Evolutionary conservation across 1,284 basidiomycete species (phyloP).

Genomic region (Tilletia indica): DNA sequence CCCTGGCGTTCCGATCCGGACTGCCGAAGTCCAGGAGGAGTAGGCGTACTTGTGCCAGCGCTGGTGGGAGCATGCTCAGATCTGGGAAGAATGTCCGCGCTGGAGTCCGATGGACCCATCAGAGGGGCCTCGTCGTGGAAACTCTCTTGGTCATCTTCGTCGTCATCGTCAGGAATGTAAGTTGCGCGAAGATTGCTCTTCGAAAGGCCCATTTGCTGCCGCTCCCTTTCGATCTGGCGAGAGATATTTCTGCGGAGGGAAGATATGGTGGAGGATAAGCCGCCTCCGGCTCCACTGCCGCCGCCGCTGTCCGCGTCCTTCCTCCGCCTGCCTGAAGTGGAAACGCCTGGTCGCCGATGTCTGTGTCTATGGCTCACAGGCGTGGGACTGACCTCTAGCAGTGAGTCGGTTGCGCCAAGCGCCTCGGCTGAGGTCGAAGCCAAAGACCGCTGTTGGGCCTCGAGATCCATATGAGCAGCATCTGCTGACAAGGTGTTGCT

Average conservation of each 20-base stretch:
- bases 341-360: background rate
- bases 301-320: background rate
- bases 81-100: slow-evolving; percentile 20
- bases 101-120: slow-evolving; percentile 32
- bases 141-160: slow-evolving; percentile 26
- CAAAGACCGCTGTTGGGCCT: background rate
- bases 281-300: background rate
- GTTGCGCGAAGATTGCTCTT: slow-evolving; percentile 3
- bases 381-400: too few species aligned
- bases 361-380: slow-evolving; percentile 6
- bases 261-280: background rate
- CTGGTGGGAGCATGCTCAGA: background rate
- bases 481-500: background rate
- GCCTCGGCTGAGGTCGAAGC: background rate
- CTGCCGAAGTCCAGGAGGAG: background rate
- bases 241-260: slow-evolving; percentile 10
- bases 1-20: background rate
- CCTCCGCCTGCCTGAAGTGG: background rate
- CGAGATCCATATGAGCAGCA: background rate
- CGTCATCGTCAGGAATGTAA: slow-evolving; percentile 2
- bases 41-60: background rate
- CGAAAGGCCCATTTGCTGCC: slow-evolving; percentile 10
- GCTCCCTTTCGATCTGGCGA: slow-evolving; percentile 3
- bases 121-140: slow-evolving; percentile 23
- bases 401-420: background rate